phyloP scores from a whole-genome alignment of 2,329 filamentous ascomycete genomes.

The Chaetomium olivaceum region DNA sequence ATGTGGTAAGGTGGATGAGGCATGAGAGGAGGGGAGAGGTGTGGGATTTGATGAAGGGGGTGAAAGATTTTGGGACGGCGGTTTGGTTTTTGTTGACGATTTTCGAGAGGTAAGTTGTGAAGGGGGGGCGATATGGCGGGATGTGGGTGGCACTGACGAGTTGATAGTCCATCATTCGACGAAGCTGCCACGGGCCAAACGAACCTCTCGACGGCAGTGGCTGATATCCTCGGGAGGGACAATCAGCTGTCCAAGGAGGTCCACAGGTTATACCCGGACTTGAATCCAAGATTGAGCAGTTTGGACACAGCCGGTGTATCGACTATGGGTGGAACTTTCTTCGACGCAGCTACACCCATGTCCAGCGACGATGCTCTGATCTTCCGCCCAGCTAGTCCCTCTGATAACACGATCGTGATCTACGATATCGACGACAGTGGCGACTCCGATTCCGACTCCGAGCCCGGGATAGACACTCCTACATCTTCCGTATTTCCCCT shows the following conservation, averaged over 20 bases:
- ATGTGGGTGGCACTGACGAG: neutral
- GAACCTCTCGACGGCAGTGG: neutral
- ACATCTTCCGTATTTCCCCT: constrained; percentile 8
- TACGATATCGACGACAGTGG: neutral
- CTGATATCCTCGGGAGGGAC: constrained; percentile 7
- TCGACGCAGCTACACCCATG: neutral
- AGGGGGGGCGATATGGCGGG: too few relatives aligned
- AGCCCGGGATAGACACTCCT: neutral
- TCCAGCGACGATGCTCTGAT: neutral
- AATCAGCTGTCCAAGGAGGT: neutral
- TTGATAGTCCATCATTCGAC: neutral
- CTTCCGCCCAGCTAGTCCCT: neutral
- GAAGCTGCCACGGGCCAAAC: neutral
- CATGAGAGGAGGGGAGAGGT: constrained; percentile 2
- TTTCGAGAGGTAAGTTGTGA: neutral
- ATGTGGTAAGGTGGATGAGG: neutral
- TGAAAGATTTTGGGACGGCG: constrained; percentile 8
- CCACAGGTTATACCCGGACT: constrained; percentile 10
- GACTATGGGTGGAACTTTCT: neutral
- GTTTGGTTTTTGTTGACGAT: neutral
- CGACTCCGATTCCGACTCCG: constrained; percentile 7
- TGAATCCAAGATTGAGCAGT: neutral
- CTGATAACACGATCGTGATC: neutral
- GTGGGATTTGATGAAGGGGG: constrained; percentile 14
- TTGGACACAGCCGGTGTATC: neutral